phyloP scores from a whole-genome alignment of 768 basidiomycete genomes.

The Mycena haematopus region DNA sequence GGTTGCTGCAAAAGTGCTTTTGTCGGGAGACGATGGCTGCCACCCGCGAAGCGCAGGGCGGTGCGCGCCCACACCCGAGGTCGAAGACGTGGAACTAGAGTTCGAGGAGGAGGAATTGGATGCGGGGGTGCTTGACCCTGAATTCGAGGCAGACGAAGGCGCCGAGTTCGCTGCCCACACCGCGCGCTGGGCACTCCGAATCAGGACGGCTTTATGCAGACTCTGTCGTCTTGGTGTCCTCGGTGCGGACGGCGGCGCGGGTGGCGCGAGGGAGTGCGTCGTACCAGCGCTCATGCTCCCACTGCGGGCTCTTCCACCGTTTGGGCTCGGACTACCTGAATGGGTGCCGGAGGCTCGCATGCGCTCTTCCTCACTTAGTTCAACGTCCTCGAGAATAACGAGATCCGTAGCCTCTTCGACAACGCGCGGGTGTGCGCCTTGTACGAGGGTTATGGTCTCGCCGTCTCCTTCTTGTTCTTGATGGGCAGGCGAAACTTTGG shows the following conservation, averaged over 20 bases:
- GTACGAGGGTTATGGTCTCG: constrained; percentile 64
- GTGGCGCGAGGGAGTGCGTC: constrained; percentile 15
- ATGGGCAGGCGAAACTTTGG: neutral
- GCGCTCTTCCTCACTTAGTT: constrained; percentile 28
- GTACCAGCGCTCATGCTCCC: neutral
- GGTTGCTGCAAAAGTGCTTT: too few species aligned
- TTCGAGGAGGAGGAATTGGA: neutral
- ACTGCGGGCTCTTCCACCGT: neutral
- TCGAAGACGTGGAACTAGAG: neutral
- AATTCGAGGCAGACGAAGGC: neutral
- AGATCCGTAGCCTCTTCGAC: constrained; percentile 75
- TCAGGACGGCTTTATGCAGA: constrained; percentile 72
- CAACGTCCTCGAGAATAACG: constrained; percentile 75
- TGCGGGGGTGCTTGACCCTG: neutral
- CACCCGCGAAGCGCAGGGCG: constrained; percentile 12
- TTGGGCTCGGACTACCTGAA: neutral
- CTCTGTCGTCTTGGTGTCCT: constrained; percentile 46
- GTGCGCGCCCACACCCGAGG: neutral
- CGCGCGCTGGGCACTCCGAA: constrained; percentile 71
- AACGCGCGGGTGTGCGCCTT: constrained; percentile 69
- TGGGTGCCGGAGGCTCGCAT: constrained; percentile 27
- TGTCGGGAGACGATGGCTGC: neutral
- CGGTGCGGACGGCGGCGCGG: constrained; percentile 42
- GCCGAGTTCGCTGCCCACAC: constrained; percentile 46
- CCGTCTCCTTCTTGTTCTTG: constrained; percentile 40